phyloP scores from a whole-genome alignment of 257 asterid genomes.

The Haberlea rhodopensis region DNA sequence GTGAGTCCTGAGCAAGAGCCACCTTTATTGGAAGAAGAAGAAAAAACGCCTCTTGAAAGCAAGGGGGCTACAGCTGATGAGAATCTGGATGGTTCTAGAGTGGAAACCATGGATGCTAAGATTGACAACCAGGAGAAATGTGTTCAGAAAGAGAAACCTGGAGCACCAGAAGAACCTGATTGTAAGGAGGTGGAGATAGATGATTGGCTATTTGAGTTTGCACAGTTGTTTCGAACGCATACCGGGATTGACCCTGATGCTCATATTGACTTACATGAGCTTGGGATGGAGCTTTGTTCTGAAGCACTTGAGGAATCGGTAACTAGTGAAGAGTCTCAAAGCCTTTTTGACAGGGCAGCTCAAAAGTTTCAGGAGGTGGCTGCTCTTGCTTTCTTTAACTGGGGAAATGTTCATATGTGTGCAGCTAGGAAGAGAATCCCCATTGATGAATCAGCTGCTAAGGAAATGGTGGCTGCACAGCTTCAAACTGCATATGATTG shows the following conservation, averaged over 20 bases:
- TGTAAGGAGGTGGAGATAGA: constrained; percentile 97
- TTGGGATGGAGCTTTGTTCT: constrained; percentile 3
- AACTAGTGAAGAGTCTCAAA: constrained; percentile 24
- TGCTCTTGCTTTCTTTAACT: constrained; percentile 21
- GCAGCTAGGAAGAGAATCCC: constrained; percentile 19
- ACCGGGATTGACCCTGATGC: constrained; percentile 20
- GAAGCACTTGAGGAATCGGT: constrained; percentile 24
- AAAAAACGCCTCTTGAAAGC: constrained; percentile 42
- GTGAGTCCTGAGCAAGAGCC: constrained; percentile 99
- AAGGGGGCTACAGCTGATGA: constrained; percentile 50
- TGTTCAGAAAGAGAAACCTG: constrained; percentile 40
- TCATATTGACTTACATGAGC: constrained; percentile 18
- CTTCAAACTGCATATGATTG: constrained; percentile 19
- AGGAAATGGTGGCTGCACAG: background rate
- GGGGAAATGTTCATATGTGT: constrained; percentile 28
- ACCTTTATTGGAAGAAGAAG: constrained; percentile 72
- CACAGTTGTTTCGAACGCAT: constrained; percentile 15
- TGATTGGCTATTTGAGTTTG: constrained; percentile 27
- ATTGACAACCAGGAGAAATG: constrained; percentile 42
- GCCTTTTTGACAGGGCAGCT: constrained; percentile 14
- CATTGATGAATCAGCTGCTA: background rate
- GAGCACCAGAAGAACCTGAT: constrained; percentile 56
- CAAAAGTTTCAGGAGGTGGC: constrained; percentile 24
- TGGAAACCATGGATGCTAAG: constrained; percentile 53
- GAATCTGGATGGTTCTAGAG: constrained; percentile 41